Conservation (phyloP, 2,329 filamentous ascomycete species). For the Verticillium nonalfalfae region DNA sequence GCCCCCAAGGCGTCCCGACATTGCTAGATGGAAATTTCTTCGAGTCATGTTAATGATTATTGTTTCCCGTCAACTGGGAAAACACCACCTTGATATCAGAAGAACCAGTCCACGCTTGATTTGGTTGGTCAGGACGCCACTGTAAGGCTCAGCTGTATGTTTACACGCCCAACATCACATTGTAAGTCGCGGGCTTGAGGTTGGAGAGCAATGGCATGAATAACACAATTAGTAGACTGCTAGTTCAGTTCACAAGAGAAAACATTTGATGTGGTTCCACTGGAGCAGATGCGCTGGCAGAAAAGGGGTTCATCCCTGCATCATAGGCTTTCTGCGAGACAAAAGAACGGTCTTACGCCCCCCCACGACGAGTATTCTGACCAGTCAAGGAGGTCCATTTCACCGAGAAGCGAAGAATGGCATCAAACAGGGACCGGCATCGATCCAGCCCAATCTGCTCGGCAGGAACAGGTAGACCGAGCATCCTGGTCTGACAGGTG, state of each 20-base stretch:
- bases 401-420: neutral
- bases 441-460: neutral
- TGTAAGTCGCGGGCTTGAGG: no score
- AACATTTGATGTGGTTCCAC: neutral
- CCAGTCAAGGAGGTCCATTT: neutral
- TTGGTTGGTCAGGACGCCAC: no score
- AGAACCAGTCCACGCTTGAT: no score
- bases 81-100: no score
- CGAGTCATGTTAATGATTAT: no score
- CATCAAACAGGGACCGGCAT: neutral
- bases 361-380: neutral
- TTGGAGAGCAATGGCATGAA: neutral
- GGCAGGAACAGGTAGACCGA: neutral
- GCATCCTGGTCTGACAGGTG: slow-evolving; percentile 22
- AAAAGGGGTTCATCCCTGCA: neutral
- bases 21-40: neutral
- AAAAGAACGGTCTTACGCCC: neutral
- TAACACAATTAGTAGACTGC: neutral
- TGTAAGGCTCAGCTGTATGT: no score
- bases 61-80: no score
- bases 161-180: no score
- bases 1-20: neutral
- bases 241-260: neutral
- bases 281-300: neutral
- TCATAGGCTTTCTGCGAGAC: neutral